phyloP scores from a whole-genome alignment of 1,139 yeast species.

The Zygosaccharomyces pseudobailii region DNA sequence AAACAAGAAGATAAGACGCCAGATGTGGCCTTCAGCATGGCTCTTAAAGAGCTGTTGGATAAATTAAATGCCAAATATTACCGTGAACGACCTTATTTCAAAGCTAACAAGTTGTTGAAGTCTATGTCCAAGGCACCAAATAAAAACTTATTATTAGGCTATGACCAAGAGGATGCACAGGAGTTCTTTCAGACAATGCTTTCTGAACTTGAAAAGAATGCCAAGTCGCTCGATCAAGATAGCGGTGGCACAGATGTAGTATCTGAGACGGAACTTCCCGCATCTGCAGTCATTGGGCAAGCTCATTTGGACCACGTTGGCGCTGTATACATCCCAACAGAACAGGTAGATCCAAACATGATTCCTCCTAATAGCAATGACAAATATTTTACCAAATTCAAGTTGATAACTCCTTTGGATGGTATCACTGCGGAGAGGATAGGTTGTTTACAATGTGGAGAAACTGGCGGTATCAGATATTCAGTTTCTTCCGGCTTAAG shows the following conservation, averaged over 20 bases:
- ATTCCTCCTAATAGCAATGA: constrained; percentile 35
- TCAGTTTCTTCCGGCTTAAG: constrained; percentile 80
- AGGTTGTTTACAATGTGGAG: constrained; percentile 87
- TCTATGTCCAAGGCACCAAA: constrained; percentile 78
- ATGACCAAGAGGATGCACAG: constrained; percentile 92
- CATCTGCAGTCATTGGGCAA: constrained; percentile 42
- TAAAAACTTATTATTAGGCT: constrained; percentile 70
- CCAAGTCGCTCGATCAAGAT: constrained; percentile 22
- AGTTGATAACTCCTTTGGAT: constrained; percentile 80
- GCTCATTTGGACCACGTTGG: constrained; percentile 53
- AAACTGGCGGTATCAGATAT: constrained; percentile 83
- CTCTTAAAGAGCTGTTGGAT: constrained; percentile 47
- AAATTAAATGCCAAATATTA: constrained; percentile 53
- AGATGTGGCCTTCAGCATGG: constrained; percentile 46
- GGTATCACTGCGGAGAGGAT: constrained; percentile 83
- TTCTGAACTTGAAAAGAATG: constrained; percentile 66
- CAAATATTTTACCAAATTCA: constrained; percentile 44
- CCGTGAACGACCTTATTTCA: constrained; percentile 52
- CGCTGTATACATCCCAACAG: constrained; percentile 63
- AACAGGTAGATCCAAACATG: constrained; percentile 64
- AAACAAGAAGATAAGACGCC: constrained; percentile 25
- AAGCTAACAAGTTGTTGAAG: constrained; percentile 58
- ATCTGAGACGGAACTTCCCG: constrained; percentile 31
- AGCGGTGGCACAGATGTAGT: constrained; percentile 24
- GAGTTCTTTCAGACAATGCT: constrained; percentile 83